A percentile compares a stretch with the other conserved stretches of the same genome.
Conservation (phyloP, 2,329 filamentous ascomycete species). For the Zymoseptoria crescenta region DNA sequence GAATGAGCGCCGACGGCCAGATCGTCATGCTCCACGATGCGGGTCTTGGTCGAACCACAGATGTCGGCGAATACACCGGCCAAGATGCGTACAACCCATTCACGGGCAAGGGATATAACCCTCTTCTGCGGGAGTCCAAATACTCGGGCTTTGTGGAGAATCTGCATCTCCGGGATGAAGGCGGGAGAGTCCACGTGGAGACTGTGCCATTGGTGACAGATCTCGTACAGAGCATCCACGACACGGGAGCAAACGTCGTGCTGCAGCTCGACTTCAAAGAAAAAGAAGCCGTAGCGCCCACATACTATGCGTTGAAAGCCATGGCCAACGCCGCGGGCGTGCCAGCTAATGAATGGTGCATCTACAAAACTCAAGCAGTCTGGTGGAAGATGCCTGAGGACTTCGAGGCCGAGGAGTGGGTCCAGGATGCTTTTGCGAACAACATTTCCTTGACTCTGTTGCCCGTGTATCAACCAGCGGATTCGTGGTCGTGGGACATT, state of each 20-base stretch:
- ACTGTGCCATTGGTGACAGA: slow-evolving; percentile 2
- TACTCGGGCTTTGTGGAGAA: slow-evolving; percentile 10
- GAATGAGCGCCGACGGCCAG: slow-evolving; percentile 8
- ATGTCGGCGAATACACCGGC: slow-evolving; percentile 11
- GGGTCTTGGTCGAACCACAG: slow-evolving; percentile 9
- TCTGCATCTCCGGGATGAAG: slow-evolving; percentile 13
- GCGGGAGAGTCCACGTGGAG: slow-evolving; percentile 12
- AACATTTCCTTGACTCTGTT: slow-evolving; percentile 4
- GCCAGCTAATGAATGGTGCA: slow-evolving; percentile 11
- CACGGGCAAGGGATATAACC: slow-evolving; percentile 14
- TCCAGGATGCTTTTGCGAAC: slow-evolving; percentile 12
- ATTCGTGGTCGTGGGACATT: slow-evolving; percentile 6
- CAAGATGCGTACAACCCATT: slow-evolving; percentile 13
- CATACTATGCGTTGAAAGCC: slow-evolving; percentile 14
- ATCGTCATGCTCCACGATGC: slow-evolving; percentile 14
- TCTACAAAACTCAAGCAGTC: slow-evolving; percentile 13
- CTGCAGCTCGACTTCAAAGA: slow-evolving; percentile 17
- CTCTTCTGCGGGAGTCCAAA: slow-evolving; percentile 3
- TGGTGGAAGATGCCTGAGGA: slow-evolving; percentile 11
- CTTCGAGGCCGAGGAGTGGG: slow-evolving; percentile 14
- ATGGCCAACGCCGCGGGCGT: slow-evolving; percentile 6
- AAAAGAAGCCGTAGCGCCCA: slow-evolving; percentile 11
- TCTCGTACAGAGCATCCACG: slow-evolving; percentile 11
- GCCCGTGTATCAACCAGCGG: slow-evolving; percentile 11
- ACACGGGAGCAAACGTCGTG: slow-evolving; percentile 13